Conservation (phyloP, 805 yeast genomes). For the Schwanniomyces vanrijiae region DNA sequence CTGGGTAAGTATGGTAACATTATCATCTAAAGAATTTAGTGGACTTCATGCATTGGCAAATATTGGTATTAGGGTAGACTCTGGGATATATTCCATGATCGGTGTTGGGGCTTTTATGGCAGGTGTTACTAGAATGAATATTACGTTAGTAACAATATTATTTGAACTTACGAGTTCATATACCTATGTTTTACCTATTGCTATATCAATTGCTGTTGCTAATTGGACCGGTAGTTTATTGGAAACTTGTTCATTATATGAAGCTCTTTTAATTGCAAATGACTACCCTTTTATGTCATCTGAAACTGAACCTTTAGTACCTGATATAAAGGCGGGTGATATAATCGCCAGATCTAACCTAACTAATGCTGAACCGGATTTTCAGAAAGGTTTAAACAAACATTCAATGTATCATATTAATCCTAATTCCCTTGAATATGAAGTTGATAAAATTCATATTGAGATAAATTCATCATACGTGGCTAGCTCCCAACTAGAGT, state of each 20-base stretch:
- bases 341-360: slow-evolving; percentile 26
- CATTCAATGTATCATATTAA: background rate
- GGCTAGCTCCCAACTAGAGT: slow-evolving; percentile 28
- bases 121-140: slow-evolving; percentile 56
- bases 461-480: slow-evolving; percentile 40
- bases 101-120: slow-evolving; percentile 62
- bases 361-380: slow-evolving; percentile 10
- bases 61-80: slow-evolving; percentile 27
- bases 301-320: slow-evolving; percentile 34
- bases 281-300: slow-evolving; percentile 56
- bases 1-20: slow-evolving; percentile 25
- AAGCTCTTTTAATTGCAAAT: slow-evolving; percentile 44
- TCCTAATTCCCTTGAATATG: background rate
- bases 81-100: slow-evolving; percentile 54
- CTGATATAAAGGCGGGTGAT: slow-evolving; percentile 30
- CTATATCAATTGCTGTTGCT: slow-evolving; percentile 55
- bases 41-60: slow-evolving; percentile 6
- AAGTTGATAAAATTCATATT: slow-evolving; percentile 20
- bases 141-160: slow-evolving; percentile 49
- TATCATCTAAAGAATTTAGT: background rate
- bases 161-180: slow-evolving; percentile 58
- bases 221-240: slow-evolving; percentile 55
- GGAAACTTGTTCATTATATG: slow-evolving; percentile 53
- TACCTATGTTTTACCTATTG: slow-evolving; percentile 56
- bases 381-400: background rate